Conservation (phyloP, 495 filamentous ascomycete species). For the Cairneyella variabilis region DNA sequence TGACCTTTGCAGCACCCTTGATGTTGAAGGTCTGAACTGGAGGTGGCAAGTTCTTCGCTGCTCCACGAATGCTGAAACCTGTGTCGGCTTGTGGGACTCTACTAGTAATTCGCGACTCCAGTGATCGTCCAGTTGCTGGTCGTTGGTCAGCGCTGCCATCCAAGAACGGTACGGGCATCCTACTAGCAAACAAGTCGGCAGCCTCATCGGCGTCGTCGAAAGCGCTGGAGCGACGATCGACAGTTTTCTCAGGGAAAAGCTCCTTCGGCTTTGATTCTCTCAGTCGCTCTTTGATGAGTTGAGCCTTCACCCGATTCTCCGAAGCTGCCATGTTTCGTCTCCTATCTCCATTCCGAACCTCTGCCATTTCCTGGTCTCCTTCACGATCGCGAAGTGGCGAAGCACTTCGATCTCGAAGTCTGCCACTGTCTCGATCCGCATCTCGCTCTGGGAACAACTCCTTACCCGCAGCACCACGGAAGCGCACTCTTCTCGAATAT, state of each 20-base stretch:
- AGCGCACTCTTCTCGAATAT: constrained; percentile 25
- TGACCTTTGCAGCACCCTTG: constrained; percentile 56
- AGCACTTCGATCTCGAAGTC: constrained; percentile 62
- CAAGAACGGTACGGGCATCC: constrained; percentile 48
- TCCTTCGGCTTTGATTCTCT: constrained; percentile 45
- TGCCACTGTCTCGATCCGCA: constrained; percentile 29
- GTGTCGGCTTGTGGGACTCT: constrained; percentile 18
- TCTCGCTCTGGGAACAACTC: constrained; percentile 27
- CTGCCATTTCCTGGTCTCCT: constrained; percentile 25
- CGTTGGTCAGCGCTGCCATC: constrained; percentile 38
- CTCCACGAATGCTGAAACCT: constrained; percentile 61
- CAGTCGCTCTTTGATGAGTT: constrained; percentile 33
- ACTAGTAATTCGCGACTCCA: constrained; percentile 39
- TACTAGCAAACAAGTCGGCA: constrained; percentile 50
- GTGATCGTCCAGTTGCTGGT: constrained; percentile 11
- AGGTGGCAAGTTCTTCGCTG: constrained; percentile 38
- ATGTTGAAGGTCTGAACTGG: constrained; percentile 56
- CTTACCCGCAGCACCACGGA: constrained; percentile 22
- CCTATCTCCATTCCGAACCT: background rate
- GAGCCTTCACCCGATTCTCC: constrained; percentile 42
- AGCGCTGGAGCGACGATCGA: constrained; percentile 62
- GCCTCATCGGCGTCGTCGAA: constrained; percentile 63
- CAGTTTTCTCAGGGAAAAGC: constrained; percentile 62
- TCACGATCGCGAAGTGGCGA: constrained; percentile 69
- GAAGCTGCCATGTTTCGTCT: constrained; percentile 29